Evolutionary conservation across 768 basidiomycete species (phyloP).

Genomic region (Auriscalpium microsporum): DNA sequence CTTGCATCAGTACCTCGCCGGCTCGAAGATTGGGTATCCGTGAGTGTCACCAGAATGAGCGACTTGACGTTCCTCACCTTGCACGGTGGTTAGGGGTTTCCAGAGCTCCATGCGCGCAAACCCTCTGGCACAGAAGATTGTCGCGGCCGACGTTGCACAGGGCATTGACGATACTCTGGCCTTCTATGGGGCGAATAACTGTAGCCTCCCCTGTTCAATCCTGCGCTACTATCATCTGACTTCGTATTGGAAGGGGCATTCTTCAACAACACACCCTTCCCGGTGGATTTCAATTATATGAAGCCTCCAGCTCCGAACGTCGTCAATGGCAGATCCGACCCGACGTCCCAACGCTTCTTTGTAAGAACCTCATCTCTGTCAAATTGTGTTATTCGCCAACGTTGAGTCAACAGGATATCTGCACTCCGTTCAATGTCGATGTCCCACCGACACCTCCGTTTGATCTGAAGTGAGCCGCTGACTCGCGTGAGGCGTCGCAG

Average conservation of each 20-base stretch:
- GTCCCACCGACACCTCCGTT: slow-evolving; percentile 6
- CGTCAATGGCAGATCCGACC: slow-evolving; percentile 23
- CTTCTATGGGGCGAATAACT: slow-evolving; percentile 46
- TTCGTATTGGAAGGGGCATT: slow-evolving; percentile 18
- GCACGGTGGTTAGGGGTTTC: slow-evolving; percentile 37
- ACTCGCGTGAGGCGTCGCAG: background rate
- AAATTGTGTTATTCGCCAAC: background rate
- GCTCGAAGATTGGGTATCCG: slow-evolving; percentile 41
- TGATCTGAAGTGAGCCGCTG: slow-evolving; percentile 4
- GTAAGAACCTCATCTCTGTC: slow-evolving; percentile 14
- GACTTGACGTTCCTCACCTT: background rate
- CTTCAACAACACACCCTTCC: slow-evolving; percentile 23
- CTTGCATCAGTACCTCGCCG: slow-evolving; percentile 49
- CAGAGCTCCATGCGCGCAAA: slow-evolving; percentile 46
- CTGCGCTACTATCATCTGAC: background rate
- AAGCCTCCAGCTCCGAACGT: slow-evolving; percentile 18
- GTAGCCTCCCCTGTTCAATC: slow-evolving; percentile 23
- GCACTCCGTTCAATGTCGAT: slow-evolving; percentile 17
- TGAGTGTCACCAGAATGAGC: slow-evolving; percentile 21
- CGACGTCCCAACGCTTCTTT: slow-evolving; percentile 26
- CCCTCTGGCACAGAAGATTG: slow-evolving; percentile 50
- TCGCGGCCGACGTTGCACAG: slow-evolving; percentile 41
- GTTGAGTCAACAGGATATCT: slow-evolving; percentile 22
- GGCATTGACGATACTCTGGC: slow-evolving; percentile 27
- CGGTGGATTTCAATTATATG: slow-evolving; percentile 22